Conservation (phyloP, 257 asterid genomes). For the Solanum dulcamara region DNA sequence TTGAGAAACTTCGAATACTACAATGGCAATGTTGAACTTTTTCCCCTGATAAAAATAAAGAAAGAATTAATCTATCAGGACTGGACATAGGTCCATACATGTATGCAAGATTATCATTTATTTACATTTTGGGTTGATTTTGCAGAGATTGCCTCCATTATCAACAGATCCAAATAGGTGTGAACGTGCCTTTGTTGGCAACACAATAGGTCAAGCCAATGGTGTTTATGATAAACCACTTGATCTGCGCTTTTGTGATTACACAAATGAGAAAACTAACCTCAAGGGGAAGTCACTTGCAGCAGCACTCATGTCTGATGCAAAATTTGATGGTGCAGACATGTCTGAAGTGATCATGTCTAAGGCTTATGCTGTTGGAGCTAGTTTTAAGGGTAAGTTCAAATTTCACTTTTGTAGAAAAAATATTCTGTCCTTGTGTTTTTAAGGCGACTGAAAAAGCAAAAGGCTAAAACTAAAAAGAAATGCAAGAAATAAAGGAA, state of each 20-base stretch:
- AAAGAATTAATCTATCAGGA: neutral
- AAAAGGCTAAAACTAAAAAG: neutral
- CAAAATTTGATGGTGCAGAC: slow-evolving; percentile 97
- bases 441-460: neutral
- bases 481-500: neutral
- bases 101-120: neutral
- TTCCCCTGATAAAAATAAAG: neutral
- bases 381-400: slow-evolving; percentile 70
- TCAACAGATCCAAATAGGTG: slow-evolving; percentile 80
- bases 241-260: slow-evolving; percentile 92
- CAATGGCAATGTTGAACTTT: neutral
- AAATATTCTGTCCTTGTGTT: neutral
- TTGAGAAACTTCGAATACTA: neutral
- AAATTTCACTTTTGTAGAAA: neutral
- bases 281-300: slow-evolving; percentile 89
- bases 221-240: slow-evolving; percentile 97
- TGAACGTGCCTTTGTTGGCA: slow-evolving; percentile 86
- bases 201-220: slow-evolving; percentile 94
- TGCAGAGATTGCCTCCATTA: slow-evolving; percentile 92
- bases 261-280: slow-evolving; percentile 75
- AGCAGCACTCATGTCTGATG: slow-evolving; percentile 91
- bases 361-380: slow-evolving; percentile 95
- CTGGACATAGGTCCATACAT: neutral
- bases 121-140: slow-evolving; percentile 3
- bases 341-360: slow-evolving; percentile 94